Base-by-base conservation (phyloP, 176 grass and related monocot species). In the Carex pumila region DNA sequence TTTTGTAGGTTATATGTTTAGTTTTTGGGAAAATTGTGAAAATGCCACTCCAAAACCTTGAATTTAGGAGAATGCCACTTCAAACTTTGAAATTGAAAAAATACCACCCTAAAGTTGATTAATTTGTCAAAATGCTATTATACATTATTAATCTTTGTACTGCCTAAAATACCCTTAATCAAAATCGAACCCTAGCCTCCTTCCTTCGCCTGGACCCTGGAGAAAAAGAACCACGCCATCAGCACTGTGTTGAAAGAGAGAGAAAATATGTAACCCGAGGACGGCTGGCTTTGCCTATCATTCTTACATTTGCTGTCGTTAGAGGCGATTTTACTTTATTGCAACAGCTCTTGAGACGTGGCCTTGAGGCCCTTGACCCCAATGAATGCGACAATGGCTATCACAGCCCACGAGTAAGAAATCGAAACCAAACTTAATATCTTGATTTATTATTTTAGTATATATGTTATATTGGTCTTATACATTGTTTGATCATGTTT, bases 311-410 rank as follows among this genome's bases (percentile, higher is more conserved):
- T 86, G 96, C 96, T 13, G 93, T 93, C 59, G 85, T 81, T 14
- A 93, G 91, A 84, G 93, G 85, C 54, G 96, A 99, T 37, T 87
- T 91, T 56, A 29, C 87, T 63, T 84, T 95, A 54, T 72, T 99
- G 83, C 86, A 89, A 84, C 93, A 99, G 73, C 96, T 99, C 85
- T 90, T 99, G 31, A 95, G 71, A 84, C 88, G 93, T 58, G 87
- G 88, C n/a, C n/a, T n/a, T n/a, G n/a, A n/a, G n/a, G n/a, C n/a
- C 79, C 65, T 95, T 52, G 91, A 95, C 79, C 86, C 93, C 53
- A 90, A 95, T 36, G 96, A 99, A 80, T 88, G 89, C n/a, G 96
- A 99, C 73, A 93, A 93, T 67, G 87, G 89, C 74, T 88, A 91
- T 19, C 93, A 77, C 64, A 92, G 93, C 5, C 87, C 93, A 85